A percentile compares a stretch with the other conserved stretches of the same genome.
phyloP scores from a whole-genome alignment of 768 basidiomycete genomes.

The Myochromella boudieri region DNA sequence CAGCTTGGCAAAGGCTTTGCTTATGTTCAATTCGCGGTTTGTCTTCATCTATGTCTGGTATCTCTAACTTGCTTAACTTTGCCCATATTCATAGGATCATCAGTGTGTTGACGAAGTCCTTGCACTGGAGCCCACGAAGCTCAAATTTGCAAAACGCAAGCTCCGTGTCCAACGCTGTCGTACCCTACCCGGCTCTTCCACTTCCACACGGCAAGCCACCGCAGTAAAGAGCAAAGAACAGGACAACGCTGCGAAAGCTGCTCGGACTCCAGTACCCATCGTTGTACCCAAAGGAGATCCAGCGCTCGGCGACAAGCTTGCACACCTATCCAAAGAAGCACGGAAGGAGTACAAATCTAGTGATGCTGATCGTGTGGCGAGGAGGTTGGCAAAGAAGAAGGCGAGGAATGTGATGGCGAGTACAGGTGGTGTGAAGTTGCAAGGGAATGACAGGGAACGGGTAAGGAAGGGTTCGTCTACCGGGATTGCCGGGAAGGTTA shows the following conservation, averaged over 20 bases:
- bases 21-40: slow-evolving; percentile 84
- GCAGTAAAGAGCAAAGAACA: slow-evolving; percentile 19
- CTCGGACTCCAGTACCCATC: slow-evolving; percentile 20
- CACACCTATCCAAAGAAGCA: slow-evolving; percentile 78
- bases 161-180: slow-evolving; percentile 92
- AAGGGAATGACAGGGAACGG: slow-evolving; percentile 43
- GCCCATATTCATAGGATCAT: slow-evolving; percentile 59
- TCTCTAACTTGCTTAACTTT: background rate
- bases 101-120: slow-evolving; percentile 92
- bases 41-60: slow-evolving; percentile 24
- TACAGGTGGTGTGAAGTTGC: slow-evolving; percentile 26
- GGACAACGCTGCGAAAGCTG: slow-evolving; percentile 16
- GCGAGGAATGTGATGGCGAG: slow-evolving; percentile 51
- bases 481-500: slow-evolving; percentile 30
- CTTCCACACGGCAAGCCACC: slow-evolving; percentile 23
- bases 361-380: slow-evolving; percentile 78
- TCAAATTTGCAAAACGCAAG: slow-evolving; percentile 92
- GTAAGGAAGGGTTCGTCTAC: slow-evolving; percentile 36
- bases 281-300: slow-evolving; percentile 79
- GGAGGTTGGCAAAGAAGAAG: slow-evolving; percentile 91
- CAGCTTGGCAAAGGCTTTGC: slow-evolving; percentile 96
- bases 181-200: slow-evolving; percentile 47
- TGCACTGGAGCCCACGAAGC: slow-evolving; percentile 69
- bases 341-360: slow-evolving; percentile 80
- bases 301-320: slow-evolving; percentile 73